Percentiles rank a stretch among this genome's conserved stretches.
Conservation (phyloP, 1,284 basidiomycete genomes). For the Trichosporon sp. region DNA sequence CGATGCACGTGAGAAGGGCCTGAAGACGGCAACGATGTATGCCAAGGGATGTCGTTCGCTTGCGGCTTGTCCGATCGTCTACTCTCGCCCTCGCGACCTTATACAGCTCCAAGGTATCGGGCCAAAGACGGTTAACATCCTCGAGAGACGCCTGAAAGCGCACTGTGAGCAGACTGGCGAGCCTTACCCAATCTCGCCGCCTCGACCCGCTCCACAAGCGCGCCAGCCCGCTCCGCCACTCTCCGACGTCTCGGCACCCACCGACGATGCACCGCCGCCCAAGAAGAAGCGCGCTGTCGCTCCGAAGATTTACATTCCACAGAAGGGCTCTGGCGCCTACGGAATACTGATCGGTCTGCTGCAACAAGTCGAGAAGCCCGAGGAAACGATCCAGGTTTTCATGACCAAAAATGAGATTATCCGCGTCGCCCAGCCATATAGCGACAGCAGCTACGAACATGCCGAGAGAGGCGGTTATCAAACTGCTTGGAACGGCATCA, state of each 20-base stretch:
- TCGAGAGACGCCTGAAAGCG: constrained; percentile 36
- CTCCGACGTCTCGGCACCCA: neutral
- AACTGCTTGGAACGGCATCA: constrained; percentile 45
- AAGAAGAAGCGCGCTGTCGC: constrained; percentile 6
- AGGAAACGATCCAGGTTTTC: constrained; percentile 23
- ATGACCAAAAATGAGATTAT: constrained; percentile 42
- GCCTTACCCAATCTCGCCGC: constrained; percentile 21
- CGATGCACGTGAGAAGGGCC: constrained; percentile 32
- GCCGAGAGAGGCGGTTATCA: constrained; percentile 38
- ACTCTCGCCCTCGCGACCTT: constrained; percentile 36
- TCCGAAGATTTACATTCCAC: constrained; percentile 39
- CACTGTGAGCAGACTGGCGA: constrained; percentile 36
- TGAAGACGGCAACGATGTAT: constrained; percentile 38
- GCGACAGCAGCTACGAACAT: constrained; percentile 38
- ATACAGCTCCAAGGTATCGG: constrained; percentile 38
- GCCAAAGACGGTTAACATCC: constrained; percentile 33
- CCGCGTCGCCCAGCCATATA: constrained; percentile 33
- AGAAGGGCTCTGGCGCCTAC: constrained; percentile 36
- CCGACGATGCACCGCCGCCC: neutral
- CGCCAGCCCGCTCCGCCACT: neutral
- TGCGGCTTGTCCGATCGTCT: constrained; percentile 37
- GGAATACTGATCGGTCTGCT: constrained; percentile 44
- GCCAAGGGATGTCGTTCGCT: constrained; percentile 38
- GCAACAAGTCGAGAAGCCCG: constrained; percentile 29
- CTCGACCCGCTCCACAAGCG: constrained; percentile 14